phyloP scores from a whole-genome alignment of 1,139 yeast genomes.

The Zygoascus hellenicus region DNA sequence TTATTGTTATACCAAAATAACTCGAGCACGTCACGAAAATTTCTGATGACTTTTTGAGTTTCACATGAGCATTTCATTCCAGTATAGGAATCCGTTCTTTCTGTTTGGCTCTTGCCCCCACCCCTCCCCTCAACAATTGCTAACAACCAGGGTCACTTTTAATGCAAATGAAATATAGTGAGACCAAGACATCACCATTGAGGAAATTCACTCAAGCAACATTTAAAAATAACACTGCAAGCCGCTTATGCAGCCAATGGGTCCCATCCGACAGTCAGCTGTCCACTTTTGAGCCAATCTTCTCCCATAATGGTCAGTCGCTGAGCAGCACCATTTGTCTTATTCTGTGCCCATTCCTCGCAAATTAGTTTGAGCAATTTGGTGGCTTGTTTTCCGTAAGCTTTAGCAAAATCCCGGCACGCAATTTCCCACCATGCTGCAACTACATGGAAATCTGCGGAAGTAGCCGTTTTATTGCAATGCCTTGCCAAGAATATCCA shows the following conservation, averaged over 20 bases:
- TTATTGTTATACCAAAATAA: no score
- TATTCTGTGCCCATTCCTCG: slow-evolving; percentile 49
- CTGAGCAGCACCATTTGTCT: slow-evolving; percentile 68
- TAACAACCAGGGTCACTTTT: no score
- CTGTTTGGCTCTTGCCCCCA: no score
- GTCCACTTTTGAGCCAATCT: slow-evolving; percentile 54
- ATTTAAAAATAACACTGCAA: no score
- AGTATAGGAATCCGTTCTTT: no score
- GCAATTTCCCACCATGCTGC: slow-evolving; percentile 94
- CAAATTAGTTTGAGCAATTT: slow-evolving; percentile 52
- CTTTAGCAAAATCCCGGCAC: slow-evolving; percentile 47
- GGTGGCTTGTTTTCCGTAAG: slow-evolving; percentile 63
- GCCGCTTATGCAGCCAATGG: slow-evolving; percentile 7
- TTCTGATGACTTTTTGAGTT: no score
- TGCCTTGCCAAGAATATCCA: slow-evolving; percentile 75
- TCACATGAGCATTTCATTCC: no score
- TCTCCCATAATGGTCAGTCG: slow-evolving; percentile 71
- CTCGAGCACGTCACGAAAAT: no score
- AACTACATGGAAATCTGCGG: slow-evolving; percentile 65
- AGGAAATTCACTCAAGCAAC: no score
- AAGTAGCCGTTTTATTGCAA: slow-evolving; percentile 50
- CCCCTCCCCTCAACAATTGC: no score
- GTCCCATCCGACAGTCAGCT: slow-evolving; percentile 13
- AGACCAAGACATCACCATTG: no score
- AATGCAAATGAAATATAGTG: no score